phyloP scores from a whole-genome alignment of 768 basidiomycete species.

The Amanita brunnescens region DNA sequence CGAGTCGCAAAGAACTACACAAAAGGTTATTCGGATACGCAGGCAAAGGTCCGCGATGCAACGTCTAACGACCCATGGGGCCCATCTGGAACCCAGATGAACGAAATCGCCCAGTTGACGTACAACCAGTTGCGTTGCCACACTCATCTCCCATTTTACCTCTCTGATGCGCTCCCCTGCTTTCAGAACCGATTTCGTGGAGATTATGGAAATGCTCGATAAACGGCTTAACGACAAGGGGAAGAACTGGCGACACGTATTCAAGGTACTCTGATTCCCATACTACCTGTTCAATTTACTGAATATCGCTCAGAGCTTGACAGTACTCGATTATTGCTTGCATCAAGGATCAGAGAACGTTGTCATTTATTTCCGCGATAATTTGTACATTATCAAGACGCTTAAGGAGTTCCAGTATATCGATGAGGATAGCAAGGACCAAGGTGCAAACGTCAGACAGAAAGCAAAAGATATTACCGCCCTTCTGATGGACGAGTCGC shows the following conservation, averaged over 20 bases:
- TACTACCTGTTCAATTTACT: not conserved
- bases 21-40: constrained; percentile 90
- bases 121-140: constrained; percentile 68
- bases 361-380: constrained; percentile 96
- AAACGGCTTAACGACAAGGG: constrained; percentile 98
- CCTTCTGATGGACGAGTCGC: constrained; percentile 75
- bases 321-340: constrained; percentile 90
- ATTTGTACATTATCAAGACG: constrained; percentile 96
- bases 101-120: constrained; percentile 93
- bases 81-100: constrained; percentile 97
- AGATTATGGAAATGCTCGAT: constrained; percentile 99
- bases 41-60: constrained; percentile 93
- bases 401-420: constrained; percentile 97
- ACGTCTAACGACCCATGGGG: constrained; percentile 99
- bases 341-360: constrained; percentile 98
- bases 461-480: constrained; percentile 99
- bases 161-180: not conserved
- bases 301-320: constrained; percentile 54
- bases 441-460: constrained; percentile 95
- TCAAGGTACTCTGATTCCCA: constrained; percentile 56
- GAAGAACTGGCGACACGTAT: constrained; percentile 99
- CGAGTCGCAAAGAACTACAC: constrained; percentile 94
- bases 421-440: constrained; percentile 94
- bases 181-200: constrained; percentile 84
- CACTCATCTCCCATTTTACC: not conserved